Base-by-base conservation (phyloP, 2,329 filamentous ascomycete species). In the Xylariales sp. region DNA sequence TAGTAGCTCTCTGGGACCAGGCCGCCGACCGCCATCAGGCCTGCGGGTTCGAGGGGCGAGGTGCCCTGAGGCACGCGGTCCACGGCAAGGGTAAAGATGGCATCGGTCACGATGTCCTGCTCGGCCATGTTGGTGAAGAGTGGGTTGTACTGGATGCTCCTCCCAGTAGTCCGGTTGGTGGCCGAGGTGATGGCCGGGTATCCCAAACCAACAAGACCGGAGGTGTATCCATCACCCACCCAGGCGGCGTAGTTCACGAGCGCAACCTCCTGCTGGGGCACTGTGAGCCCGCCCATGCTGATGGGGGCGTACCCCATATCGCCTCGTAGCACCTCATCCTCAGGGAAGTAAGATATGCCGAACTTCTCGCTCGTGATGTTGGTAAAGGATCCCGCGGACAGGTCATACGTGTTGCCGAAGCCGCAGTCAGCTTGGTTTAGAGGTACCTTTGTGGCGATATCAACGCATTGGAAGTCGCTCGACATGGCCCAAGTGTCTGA, bases 331-430 rank as follows among this genome's bases (percentile, higher is more conserved):
- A 32, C 25, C 25, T 40, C 43, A 4, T 23, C 25, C 25, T 45
- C 40, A 14, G 43, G 43, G n/a, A 40, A 42, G 34, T 42, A 45
- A 27, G 29, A 30, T 18, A 45, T 42, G n/a, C 21, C 23, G 28
- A 42, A 45, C 20, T 19, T 27, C n/a, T 38, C 27, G 16, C 29
- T 38, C 4, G 37, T 38, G n/a, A 45, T 40, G 30, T 42, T 40
- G 2, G 33, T 37, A 17, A 37, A 45, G 2, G 25, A 29, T 12
- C 40, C 43, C 7, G 18, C 21, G 18, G n/a, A 41, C 11, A 25
- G 19, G 31, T 48, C 39, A 37, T 44, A 47, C 10, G 47, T 23
- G 12, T 33, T 23, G 6, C 48, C 48, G n/a, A 50, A 50, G 5
- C 33, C 37, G 38, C 48, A 50, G 10, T 37, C 39, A 2, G 41